Conservation (phyloP, 2,329 filamentous ascomycete species). For the Monilinia laxa region DNA sequence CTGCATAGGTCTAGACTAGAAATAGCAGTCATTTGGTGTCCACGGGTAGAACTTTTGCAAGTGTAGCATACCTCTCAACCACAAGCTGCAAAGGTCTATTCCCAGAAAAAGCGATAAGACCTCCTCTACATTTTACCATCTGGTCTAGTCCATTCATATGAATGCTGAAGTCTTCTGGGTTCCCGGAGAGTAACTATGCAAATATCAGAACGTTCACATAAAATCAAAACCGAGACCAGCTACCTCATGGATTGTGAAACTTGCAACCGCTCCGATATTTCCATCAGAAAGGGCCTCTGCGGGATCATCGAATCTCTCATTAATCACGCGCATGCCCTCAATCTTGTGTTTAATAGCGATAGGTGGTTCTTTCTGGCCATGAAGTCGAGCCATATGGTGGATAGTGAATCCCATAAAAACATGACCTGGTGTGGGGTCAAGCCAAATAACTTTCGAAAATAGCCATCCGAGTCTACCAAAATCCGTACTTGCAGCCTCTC, state of each 20-base stretch:
- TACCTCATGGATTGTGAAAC: conserved; percentile 11
- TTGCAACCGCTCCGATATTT: conserved; percentile 18
- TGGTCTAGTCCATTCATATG: conserved; percentile 9
- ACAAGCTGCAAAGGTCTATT: conserved; percentile 8
- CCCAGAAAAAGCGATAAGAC: neutral
- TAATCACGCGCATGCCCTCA: conserved; percentile 9
- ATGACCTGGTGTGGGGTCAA: neutral
- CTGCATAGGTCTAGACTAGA: conserved; percentile 17
- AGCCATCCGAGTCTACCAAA: conserved; percentile 3
- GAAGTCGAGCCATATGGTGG: conserved; percentile 10
- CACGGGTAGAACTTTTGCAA: neutral
- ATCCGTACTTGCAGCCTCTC: conserved; percentile 1
- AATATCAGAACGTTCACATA: neutral
- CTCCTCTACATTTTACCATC: conserved; percentile 6
- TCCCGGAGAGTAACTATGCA: conserved; percentile 6
- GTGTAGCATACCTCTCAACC: neutral
- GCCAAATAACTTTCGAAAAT: conserved; percentile 7
- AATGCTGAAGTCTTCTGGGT: neutral
- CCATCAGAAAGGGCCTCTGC: conserved; percentile 2
- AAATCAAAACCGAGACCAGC: neutral
- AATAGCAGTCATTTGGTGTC: neutral
- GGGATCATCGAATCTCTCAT: neutral
- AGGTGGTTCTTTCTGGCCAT: conserved; percentile 2
- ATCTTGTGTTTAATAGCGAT: conserved; percentile 6
- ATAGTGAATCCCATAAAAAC: conserved; percentile 5